Base-by-base conservation (phyloP, 2,329 filamentous ascomycete species). In the Sporothrix curviconia region DNA sequence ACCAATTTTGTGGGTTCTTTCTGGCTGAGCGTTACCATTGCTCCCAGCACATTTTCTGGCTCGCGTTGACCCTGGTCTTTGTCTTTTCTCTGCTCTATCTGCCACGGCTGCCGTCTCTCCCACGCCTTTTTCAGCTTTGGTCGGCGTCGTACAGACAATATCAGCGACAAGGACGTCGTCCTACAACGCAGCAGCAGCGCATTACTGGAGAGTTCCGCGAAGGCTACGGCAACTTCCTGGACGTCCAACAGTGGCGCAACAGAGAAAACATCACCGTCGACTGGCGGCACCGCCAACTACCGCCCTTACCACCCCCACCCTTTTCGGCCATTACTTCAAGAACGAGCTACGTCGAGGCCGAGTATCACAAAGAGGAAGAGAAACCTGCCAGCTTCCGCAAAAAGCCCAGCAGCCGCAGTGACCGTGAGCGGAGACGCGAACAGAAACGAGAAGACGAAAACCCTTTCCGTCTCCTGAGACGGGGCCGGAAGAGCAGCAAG, bases 1-100 rank as follows among this genome's bases (percentile, higher is more conserved):
- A 80, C 70, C 79, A 82, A n/a, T n/a, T n/a, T n/a, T 61, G 75
- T 84, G 67, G n/a, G n/a, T n/a, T n/a, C n/a, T 80, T 80, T 58
- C 75, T 84, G 64, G n/a, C 67, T 84, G 67, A 83, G 76, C 70
- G 74, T 84, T 66, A 78, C 73, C 65, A 77, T 84, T 68, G 78
- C 80, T 40, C 80, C 81, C 24, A 78, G 78, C 68, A 80, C 79
- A 57, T 83, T n/a, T 78, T 67, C 71, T 84, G 64, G 78, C 78
- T n/a, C 59, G 74, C 76, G 28, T 66, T 82, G 60, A 70, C 73
- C 58, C 64, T 83, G 30, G 66, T 74, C 51, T 71, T 83, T 63
- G 71, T 77, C 66, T 80, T 83, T 64, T 62, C 79, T 60, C 75
- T 74, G 58, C 65, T 80, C 52, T 82, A 79, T 64, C 66, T 79